These are phyloP conservation scores for Syncephalis plumigaleata DNA, from an alignment of 371 early-diverging fungal species.

Conservation along the genomic window DNA sequence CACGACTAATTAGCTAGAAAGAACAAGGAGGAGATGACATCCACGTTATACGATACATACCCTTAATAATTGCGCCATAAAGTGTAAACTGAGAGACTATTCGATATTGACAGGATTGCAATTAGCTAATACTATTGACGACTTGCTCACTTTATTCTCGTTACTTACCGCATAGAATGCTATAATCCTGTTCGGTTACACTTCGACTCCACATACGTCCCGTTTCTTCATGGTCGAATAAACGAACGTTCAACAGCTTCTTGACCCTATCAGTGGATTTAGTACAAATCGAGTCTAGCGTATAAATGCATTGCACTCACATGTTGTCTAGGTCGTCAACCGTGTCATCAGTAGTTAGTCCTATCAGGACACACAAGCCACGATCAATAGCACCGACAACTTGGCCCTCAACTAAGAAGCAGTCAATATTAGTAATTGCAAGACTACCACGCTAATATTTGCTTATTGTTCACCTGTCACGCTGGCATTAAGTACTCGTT, in stretches of 20 bases:
- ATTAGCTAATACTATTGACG: background rate
- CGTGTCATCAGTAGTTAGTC: constrained; percentile 52
- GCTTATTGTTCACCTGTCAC: constrained; percentile 10
- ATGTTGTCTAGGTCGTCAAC: constrained; percentile 54
- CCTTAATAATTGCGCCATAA: constrained; percentile 53
- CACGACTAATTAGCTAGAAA: background rate
- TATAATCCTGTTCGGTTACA: constrained; percentile 45
- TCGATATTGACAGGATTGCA: background rate
- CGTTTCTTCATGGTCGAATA: constrained; percentile 39
- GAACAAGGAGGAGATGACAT: no score
- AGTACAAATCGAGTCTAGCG: background rate
- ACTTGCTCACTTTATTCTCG: background rate
- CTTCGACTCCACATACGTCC: constrained; percentile 55
- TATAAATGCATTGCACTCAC: no score
- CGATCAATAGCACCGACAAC: constrained; percentile 49
- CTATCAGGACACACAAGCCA: constrained; percentile 61
- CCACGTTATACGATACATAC: constrained; percentile 10
- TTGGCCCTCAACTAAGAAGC: constrained; percentile 30
- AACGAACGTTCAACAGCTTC: constrained; percentile 54
- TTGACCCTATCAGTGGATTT: constrained; percentile 15
- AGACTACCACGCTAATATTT: background rate
- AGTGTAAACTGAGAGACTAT: constrained; percentile 79
- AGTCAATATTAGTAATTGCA: background rate
- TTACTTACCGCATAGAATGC: constrained; percentile 47
- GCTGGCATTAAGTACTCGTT: constrained; percentile 18